A percentile compares a stretch with the other conserved stretches of the same genome.
These are phyloP conservation scores for Pseudogymnoascus sp. DNA, from an alignment of 2,329 filamentous ascomycete species.

Conservation along the genomic window DNA sequence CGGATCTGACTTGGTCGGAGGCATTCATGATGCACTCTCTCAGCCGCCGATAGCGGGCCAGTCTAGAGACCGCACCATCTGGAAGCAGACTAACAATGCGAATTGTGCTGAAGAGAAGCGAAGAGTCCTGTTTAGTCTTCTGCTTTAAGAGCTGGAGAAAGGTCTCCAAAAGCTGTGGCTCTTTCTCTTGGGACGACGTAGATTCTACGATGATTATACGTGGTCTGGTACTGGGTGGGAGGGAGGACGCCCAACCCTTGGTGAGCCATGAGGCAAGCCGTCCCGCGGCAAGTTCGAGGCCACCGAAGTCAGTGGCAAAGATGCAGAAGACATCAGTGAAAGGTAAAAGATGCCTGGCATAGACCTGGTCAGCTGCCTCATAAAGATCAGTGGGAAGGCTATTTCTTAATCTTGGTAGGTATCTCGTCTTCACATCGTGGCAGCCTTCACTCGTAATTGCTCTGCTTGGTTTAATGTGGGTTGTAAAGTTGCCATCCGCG, in stretches of 20 bases:
- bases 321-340: conserved; percentile 26
- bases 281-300: conserved; percentile 20
- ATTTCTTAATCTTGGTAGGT: background rate
- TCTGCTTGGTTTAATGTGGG: background rate
- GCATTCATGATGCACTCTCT: conserved; percentile 21
- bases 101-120: conserved; percentile 20
- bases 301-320: conserved; percentile 24
- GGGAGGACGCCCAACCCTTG: conserved; percentile 15
- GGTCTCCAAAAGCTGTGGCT: conserved; percentile 20
- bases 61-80: conserved; percentile 12
- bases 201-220: conserved; percentile 25
- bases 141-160: conserved; percentile 23
- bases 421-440: background rate
- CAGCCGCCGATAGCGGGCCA: conserved; percentile 17
- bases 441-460: background rate
- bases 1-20: conserved; percentile 19
- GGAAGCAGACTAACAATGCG: conserved; percentile 22
- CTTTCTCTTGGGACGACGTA: conserved; percentile 15
- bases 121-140: conserved; percentile 20
- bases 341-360: conserved; percentile 20
- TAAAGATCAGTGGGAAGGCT: background rate
- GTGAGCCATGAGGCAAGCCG: conserved; percentile 20
- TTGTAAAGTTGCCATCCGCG: background rate
- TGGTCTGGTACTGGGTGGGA: conserved; percentile 19
- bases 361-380: conserved; percentile 12